Evolutionary conservation across 371 early-diverging fungal species (phyloP).

Genomic region (Mucor velutinosus): DNA sequence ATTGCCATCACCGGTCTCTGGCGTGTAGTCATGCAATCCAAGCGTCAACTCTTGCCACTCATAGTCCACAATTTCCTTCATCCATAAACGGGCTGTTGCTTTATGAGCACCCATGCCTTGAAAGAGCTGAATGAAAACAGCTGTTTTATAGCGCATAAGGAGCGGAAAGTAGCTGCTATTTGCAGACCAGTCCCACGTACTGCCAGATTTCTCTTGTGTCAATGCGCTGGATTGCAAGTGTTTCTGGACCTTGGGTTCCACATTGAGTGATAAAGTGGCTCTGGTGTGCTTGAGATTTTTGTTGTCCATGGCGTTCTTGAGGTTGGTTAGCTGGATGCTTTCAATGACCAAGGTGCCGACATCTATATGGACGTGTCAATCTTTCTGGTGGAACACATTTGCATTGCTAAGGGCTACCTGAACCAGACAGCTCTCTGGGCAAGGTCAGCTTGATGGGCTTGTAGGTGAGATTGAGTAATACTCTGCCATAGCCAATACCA

Average conservation of each 20-base stretch:
- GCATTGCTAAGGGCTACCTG: constrained; percentile 11
- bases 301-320: constrained; percentile 19
- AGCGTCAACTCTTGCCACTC: constrained; percentile 27
- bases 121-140: constrained; percentile 28
- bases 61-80: constrained; percentile 26
- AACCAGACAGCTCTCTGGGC: constrained; percentile 25
- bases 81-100: constrained; percentile 31
- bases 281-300: constrained; percentile 10
- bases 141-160: constrained; percentile 35
- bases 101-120: constrained; percentile 19
- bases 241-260: constrained; percentile 31
- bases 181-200: constrained; percentile 18
- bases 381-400: too few species aligned
- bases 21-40: constrained; percentile 17
- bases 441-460: constrained; percentile 36
- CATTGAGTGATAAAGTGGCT: constrained; percentile 27
- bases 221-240: constrained; percentile 4
- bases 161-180: constrained; percentile 33
- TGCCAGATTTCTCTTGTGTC: constrained; percentile 4
- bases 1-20: constrained; percentile 22
- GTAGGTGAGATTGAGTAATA: constrained; percentile 26
- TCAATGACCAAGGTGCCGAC: constrained; percentile 37
- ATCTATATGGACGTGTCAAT: constrained; percentile 9
- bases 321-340: constrained; percentile 12
- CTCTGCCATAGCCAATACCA: constrained; percentile 41